These are phyloP conservation scores for Echeveria elegans DNA, from an alignment of 164 flowering plant species.

Conservation along the genomic window DNA sequence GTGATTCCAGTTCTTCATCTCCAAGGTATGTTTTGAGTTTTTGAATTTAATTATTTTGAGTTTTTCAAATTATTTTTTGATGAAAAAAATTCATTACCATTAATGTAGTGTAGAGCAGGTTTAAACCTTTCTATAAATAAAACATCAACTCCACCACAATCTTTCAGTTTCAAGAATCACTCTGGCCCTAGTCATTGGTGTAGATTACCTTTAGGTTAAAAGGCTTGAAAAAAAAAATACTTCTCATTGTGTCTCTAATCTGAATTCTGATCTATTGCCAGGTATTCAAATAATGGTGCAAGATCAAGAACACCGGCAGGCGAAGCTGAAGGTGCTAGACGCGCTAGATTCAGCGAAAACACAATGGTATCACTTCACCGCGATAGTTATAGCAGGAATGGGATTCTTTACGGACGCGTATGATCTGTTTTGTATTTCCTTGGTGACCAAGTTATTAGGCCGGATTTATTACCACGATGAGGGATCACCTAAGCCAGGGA, in stretches of 20 bases:
- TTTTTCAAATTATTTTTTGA: too few species aligned
- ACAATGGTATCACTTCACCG: neutral
- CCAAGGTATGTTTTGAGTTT: too few species aligned
- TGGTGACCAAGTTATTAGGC: neutral
- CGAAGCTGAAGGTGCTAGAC: neutral
- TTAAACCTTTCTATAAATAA: neutral
- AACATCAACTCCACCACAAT: neutral
- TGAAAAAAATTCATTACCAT: too few species aligned
- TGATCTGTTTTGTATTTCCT: neutral
- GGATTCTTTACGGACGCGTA: neutral
- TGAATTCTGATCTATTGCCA: neutral
- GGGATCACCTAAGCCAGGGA: neutral
- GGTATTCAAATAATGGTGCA: neutral
- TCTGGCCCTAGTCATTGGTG: neutral
- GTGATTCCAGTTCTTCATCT: too few species aligned
- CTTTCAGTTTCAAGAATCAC: neutral
- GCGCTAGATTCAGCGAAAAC: neutral
- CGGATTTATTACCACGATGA: neutral
- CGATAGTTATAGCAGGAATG: neutral
- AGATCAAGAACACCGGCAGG: neutral
- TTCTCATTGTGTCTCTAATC: too few species aligned
- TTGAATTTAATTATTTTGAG: too few species aligned
- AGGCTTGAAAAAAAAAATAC: too few species aligned
- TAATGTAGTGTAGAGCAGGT: neutral
- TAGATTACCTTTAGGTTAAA: neutral